Evolutionary conservation across 2,329 filamentous ascomycete species (phyloP).

Genomic region (Clonostachys byssicola): DNA sequence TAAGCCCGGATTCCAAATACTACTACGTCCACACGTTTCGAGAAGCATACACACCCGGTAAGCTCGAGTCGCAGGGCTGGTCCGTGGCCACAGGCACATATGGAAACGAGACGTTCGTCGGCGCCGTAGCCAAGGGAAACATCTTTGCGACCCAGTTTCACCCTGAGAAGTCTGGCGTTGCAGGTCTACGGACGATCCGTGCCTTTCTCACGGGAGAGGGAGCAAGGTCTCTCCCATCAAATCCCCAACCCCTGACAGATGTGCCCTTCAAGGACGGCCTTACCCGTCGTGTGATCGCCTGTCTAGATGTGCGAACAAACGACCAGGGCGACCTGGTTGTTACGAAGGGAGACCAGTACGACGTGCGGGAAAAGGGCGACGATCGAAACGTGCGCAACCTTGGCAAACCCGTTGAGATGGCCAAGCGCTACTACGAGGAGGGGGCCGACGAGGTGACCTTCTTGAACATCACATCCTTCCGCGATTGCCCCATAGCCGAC

Average conservation of each 20-base stretch:
- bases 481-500: slow-evolving; percentile 89
- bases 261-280: slow-evolving; percentile 56
- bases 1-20: slow-evolving; percentile 83
- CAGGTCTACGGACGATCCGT: slow-evolving; percentile 77
- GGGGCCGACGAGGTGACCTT: slow-evolving; percentile 97
- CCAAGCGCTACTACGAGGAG: slow-evolving; percentile 89
- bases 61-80: slow-evolving; percentile 82
- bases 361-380: slow-evolving; percentile 82
- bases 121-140: slow-evolving; percentile 81
- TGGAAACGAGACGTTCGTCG: slow-evolving; percentile 84
- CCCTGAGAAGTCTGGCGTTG: slow-evolving; percentile 92
- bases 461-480: slow-evolving; percentile 96
- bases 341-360: slow-evolving; percentile 98
- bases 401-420: slow-evolving; percentile 95
- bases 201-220: slow-evolving; percentile 78
- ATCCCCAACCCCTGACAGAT: slow-evolving; percentile 7
- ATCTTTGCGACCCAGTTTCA: slow-evolving; percentile 94
- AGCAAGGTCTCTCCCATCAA: slow-evolving; percentile 39
- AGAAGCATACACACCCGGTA: slow-evolving; percentile 66
- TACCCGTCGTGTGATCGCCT: slow-evolving; percentile 92
- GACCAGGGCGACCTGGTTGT: slow-evolving; percentile 94
- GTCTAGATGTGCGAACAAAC: slow-evolving; percentile 91
- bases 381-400: slow-evolving; percentile 75
- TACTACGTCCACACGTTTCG: slow-evolving; percentile 99
- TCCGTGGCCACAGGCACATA: slow-evolving; percentile 87